These are phyloP conservation scores for Papilionanthe hybrid DNA, from an alignment of 116 monocot species.

Conservation along the genomic window DNA sequence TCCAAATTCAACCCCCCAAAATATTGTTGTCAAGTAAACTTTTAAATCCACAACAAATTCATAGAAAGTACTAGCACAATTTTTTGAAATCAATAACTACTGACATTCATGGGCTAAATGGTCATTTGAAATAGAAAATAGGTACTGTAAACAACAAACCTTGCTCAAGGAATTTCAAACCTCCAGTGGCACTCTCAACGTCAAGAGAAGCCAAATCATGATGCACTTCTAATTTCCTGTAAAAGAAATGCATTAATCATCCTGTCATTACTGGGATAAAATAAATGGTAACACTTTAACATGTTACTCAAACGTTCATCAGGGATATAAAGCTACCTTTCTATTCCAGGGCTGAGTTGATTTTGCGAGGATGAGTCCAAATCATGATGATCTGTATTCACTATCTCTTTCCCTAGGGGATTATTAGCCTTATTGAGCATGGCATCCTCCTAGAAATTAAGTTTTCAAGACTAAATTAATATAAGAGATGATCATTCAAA, in stretches of 20 bases:
- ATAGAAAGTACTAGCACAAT: too few species aligned
- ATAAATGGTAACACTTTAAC: neutral
- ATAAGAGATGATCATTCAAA: neutral
- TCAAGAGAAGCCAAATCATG: conserved; percentile 8
- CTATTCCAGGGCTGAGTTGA: conserved; percentile 3
- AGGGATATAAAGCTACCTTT: conserved; percentile 16
- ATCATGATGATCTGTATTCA: conserved; percentile 5
- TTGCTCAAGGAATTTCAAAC: conserved; percentile 11
- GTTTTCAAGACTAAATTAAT: neutral
- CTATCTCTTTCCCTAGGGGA: neutral
- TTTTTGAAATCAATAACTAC: too few species aligned
- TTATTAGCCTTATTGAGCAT: conserved; percentile 2
- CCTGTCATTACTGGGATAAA: neutral
- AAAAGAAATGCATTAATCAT: neutral
- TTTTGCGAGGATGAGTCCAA: neutral
- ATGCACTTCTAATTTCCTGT: conserved; percentile 8
- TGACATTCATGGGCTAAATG: too few species aligned
- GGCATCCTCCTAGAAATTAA: conserved; percentile 17
- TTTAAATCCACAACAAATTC: too few species aligned
- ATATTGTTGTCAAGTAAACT: too few species aligned
- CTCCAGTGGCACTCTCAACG: neutral
- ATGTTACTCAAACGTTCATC: neutral
- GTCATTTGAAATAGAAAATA: too few species aligned
- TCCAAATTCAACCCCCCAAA: too few species aligned
- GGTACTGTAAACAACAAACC: conserved; percentile 3